Evolutionary conservation across 345 rosid species (phyloP).

Genomic region (Dimocarpus longan): DNA sequence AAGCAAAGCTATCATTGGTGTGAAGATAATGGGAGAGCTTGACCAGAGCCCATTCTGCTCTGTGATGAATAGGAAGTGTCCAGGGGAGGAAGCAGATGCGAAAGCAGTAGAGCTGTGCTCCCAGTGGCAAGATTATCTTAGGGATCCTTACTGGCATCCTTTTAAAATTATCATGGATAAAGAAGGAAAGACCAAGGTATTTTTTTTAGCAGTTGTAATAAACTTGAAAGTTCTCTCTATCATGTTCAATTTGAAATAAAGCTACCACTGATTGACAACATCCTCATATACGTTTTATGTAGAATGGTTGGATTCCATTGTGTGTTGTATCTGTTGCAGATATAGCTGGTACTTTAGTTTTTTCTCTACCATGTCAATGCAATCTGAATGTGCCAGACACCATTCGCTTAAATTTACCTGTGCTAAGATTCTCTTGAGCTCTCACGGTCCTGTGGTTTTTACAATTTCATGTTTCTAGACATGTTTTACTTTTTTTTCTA

Average conservation of each 20-base stretch:
- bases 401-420: background rate
- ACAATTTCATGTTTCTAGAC: background rate
- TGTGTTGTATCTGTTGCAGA: background rate
- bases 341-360: background rate
- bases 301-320: background rate
- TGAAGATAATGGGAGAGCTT: conserved; percentile 64
- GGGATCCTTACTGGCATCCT: conserved; percentile 55
- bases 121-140: conserved; percentile 41
- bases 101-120: conserved; percentile 49
- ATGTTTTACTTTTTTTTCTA: background rate
- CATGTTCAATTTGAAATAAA: background rate
- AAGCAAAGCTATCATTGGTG: conserved; percentile 26
- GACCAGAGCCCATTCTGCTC: conserved; percentile 37
- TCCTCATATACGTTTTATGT: background rate
- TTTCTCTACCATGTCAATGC: background rate
- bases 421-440: background rate
- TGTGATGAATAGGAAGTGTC: conserved; percentile 41
- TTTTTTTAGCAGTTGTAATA: background rate
- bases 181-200: conserved; percentile 34
- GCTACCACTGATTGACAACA: background rate
- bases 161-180: conserved; percentile 33
- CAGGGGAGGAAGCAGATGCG: conserved; percentile 34
- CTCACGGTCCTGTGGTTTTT: background rate
- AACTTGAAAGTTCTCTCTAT: background rate
- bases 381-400: background rate